phyloP scores from a whole-genome alignment of 2,329 filamentous ascomycete genomes.

The Ophiostoma angusticollis region DNA sequence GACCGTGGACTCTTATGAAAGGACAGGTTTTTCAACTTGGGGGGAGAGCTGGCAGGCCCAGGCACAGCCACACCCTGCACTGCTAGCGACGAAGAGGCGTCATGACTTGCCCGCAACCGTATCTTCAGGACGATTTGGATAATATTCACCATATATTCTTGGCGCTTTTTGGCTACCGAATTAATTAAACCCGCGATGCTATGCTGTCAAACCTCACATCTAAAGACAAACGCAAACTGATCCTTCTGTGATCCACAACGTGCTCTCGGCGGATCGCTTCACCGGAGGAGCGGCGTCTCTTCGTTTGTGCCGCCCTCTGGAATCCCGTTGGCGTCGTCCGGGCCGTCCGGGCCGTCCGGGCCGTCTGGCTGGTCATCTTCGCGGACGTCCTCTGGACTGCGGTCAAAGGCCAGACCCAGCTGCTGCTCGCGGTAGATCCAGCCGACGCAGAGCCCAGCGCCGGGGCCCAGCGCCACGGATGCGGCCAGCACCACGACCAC shows the following conservation, averaged over 20 bases:
- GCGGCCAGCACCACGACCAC: constrained; percentile 16
- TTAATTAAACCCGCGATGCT: too few species aligned
- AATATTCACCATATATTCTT: too few species aligned
- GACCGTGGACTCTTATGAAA: not conserved
- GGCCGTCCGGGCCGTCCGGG: not conserved
- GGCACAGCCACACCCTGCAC: too few species aligned
- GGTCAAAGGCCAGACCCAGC: constrained; percentile 9
- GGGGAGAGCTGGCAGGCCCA: too few species aligned
- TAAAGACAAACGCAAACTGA: too few species aligned
- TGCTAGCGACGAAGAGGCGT: not conserved
- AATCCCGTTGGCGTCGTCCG: not conserved
- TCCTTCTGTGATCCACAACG: too few species aligned
- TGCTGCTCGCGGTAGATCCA: constrained; percentile 22
- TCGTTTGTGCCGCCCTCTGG: constrained; percentile 8
- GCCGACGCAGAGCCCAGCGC: constrained; percentile 23
- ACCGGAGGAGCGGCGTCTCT: constrained; percentile 20
- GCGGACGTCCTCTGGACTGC: too few species aligned
- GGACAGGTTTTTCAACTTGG: not conserved
- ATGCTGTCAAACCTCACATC: too few species aligned
- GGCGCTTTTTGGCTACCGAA: too few species aligned
- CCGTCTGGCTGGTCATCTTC: not conserved
- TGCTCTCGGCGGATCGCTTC: too few species aligned
- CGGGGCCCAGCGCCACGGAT: constrained; percentile 23
- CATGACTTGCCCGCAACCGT: too few species aligned
- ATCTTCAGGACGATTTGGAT: too few species aligned